Evolutionary conservation across 2,329 filamentous ascomycete genomes (phyloP), one percentile per base, ranked within the genome.

Genomic region (Calycina marina): DNA sequence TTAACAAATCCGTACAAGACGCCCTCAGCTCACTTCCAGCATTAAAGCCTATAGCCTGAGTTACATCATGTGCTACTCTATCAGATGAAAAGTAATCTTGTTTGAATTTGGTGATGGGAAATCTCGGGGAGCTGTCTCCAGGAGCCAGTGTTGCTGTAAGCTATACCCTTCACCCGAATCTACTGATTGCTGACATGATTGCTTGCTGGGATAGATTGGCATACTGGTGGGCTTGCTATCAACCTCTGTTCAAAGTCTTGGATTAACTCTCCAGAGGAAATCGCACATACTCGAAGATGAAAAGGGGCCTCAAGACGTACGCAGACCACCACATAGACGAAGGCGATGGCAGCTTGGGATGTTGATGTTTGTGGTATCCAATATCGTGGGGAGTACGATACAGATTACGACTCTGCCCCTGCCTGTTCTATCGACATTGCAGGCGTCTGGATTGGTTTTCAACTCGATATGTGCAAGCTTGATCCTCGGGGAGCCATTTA

Each of bases 241-340:
- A 37, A 94, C 90, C 38, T 90, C 85, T 55, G 72, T 96, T 14
- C 90, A 98, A 57, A 93, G 86, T 55, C 66, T 98, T 48, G 90
- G 90, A 44, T 69, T 98, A 43, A 98, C 90, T 18, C 69, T 98
- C 15, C 90, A 98, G 60, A 83, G 90, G 55, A 96, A 98, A 60
- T 96, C 90, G 42, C 90, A 98, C 60, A 78, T 98, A 45, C 75
- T 96, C 52, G 90, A 98, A 63, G 90, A 98, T 61, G 84, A 92
- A 61, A 93, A 93, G 31, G 63, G 67, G 17, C 68, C 68, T 5
- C 77, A 83, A 54, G 74, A 90, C 58, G 63, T 77, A 38, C 77
- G 81, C 45, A 69, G 88, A 40, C 88, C 90, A 27, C 84, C 90
- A 4, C 92, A 94, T 58, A 78, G 79, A 51, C 72, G 90, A 50